Base-by-base conservation (phyloP, 2,329 filamentous ascomycete species). In the Ceratocystis diversiconidia region DNA sequence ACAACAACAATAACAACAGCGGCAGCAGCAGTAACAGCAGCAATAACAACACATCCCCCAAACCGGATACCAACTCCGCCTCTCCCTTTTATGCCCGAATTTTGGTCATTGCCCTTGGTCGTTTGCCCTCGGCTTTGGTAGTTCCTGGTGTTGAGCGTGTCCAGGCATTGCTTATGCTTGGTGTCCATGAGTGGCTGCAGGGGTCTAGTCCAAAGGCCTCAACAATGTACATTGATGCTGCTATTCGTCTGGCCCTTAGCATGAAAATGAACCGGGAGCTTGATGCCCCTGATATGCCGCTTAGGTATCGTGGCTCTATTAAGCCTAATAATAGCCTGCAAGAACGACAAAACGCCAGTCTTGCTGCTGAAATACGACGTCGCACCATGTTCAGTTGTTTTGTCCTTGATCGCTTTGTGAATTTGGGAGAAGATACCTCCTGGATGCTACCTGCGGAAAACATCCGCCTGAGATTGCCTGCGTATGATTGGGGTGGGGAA, bases 371-470 rank as follows among this genome's bases (percentile, higher is more conserved):
- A 72, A 80, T 86, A 12, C 78, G 80, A 67, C 79, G 87, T 30
- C 81, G 88, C 5, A 89, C 87, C 0, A 87, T 89, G 77, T 90
- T 87, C 77, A 88, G 86, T 70, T 89, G 86, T 70, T 85, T 88
- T 67, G 84, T 89, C 63, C 77, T 90, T 69, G 87, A 90, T 72
- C 82, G 86, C 2, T 82, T 89, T 73, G 75, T 89, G 28, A 82
- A 85, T 44, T 85, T 82, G 69, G 86, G 86, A 22, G 82, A 82
- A 68, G 77, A 83, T 2, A 48, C 61, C 22, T 52, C 60, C 10
- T 67, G 63, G 66, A 25, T 67, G 17, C 60, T 66, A 43, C 65
- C 65, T 1, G 65, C 63, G 12, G 22, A 60, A n/a, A 64, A 32
- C 8, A 44, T 64, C 12, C 59, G 28, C 30, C 55, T 66, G 2